These are phyloP conservation scores for Cercis canadensis DNA, from an alignment of 306 rosid species.

Conservation along the genomic window DNA sequence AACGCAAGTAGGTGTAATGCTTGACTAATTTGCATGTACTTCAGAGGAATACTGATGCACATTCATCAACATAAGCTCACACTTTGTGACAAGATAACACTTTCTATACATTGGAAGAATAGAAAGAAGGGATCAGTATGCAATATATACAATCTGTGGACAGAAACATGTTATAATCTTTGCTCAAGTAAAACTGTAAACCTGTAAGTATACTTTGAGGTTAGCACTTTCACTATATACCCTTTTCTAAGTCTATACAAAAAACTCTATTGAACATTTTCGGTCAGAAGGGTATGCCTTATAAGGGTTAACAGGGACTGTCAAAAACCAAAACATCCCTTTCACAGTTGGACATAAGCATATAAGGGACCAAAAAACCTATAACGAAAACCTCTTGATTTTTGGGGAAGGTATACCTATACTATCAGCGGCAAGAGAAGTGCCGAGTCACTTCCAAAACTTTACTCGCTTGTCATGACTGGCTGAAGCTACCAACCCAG, in stretches of 20 bases:
- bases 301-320: slow-evolving; percentile 40
- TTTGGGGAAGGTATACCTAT: slow-evolving; percentile 24
- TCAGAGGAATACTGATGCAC: too few relatives aligned
- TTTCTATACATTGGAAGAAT: too few relatives aligned
- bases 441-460: slow-evolving; percentile 67
- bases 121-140: background rate
- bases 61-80: too few relatives aligned
- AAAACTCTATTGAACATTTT: slow-evolving; percentile 11
- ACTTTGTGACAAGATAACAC: too few relatives aligned
- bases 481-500: slow-evolving; percentile 74
- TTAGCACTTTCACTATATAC: slow-evolving; percentile 30
- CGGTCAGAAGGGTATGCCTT: background rate
- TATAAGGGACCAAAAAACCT: slow-evolving; percentile 23
- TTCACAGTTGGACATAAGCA: slow-evolving; percentile 6
- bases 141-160: background rate
- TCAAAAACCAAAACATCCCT: slow-evolving; percentile 32
- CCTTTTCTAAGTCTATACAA: slow-evolving; percentile 23
- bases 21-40: too few relatives aligned
- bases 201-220: slow-evolving; percentile 2
- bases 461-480: slow-evolving; percentile 73
- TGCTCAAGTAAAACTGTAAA: slow-evolving; percentile 5
- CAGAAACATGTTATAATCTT: background rate
- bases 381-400: slow-evolving; percentile 6
- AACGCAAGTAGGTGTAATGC: too few relatives aligned
- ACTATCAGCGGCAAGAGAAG: background rate